phyloP scores from a whole-genome alignment of 345 rosid species.

The Moringa oleifera region DNA sequence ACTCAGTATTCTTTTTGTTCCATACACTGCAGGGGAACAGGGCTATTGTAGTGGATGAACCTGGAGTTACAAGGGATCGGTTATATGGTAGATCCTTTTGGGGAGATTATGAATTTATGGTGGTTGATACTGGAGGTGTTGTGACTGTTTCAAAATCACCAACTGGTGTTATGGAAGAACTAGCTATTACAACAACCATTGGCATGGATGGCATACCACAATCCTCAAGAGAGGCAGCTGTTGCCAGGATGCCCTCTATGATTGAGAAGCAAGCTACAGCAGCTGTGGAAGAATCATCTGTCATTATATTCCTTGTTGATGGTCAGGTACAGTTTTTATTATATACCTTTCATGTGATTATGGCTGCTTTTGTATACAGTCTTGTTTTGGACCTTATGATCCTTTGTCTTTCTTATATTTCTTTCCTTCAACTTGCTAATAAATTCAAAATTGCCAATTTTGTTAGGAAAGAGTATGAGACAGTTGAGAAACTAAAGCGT shows the following conservation, averaged over 20 bases:
- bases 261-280: constrained; percentile 92
- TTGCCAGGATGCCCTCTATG: constrained; percentile 97
- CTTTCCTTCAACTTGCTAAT: neutral
- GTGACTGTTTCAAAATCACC: constrained; percentile 74
- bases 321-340: constrained; percentile 61
- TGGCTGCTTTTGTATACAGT: neutral
- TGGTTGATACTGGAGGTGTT: constrained; percentile 95
- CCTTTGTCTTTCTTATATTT: constrained; percentile 5
- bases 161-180: constrained; percentile 67
- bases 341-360: constrained; percentile 1
- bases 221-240: constrained; percentile 80
- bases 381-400: neutral
- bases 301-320: constrained; percentile 79
- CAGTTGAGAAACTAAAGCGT: neutral
- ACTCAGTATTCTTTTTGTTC: neutral
- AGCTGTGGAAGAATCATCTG: constrained; percentile 85
- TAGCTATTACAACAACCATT: constrained; percentile 68
- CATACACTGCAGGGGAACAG: constrained; percentile 49
- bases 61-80: constrained; percentile 95
- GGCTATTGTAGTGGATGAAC: constrained; percentile 97
- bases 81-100: constrained; percentile 88
- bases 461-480: neutral
- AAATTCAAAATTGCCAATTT: neutral
- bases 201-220: constrained; percentile 95
- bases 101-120: constrained; percentile 81